phyloP scores from a whole-genome alignment of 306 rosid species.

The Glycine soja region DNA sequence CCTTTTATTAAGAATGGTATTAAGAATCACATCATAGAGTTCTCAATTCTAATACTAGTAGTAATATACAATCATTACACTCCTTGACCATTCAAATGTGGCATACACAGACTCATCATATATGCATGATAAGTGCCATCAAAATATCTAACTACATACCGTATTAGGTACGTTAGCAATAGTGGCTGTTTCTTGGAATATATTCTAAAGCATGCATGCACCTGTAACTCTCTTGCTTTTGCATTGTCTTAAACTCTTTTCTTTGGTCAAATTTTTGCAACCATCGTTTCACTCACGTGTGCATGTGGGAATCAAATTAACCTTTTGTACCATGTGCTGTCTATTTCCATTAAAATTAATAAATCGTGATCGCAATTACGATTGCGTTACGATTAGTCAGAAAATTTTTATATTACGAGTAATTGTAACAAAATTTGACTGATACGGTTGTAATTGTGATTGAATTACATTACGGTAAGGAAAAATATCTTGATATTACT shows the following conservation, averaged over 20 bases:
- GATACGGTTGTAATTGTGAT: no score
- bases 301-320: constrained; percentile 17
- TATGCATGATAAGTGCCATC: constrained; percentile 7
- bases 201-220: neutral
- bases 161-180: neutral
- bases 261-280: constrained; percentile 44
- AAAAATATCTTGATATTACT: no score
- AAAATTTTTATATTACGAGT: no score
- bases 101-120: constrained; percentile 1
- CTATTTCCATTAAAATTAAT: neutral
- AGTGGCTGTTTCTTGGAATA: constrained; percentile 17
- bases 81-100: neutral
- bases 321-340: constrained; percentile 21
- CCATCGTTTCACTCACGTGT: constrained; percentile 1
- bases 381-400: no score
- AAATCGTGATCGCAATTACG: no score
- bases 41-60: constrained; percentile 8
- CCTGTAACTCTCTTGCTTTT: neutral
- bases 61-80: neutral
- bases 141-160: neutral
- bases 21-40: neutral
- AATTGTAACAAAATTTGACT: no score
- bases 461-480: no score
- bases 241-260: constrained; percentile 3
- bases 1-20: neutral